Evolutionary conservation across 805 yeast species (phyloP).

Genomic region (Yarrowia bubula): DNA sequence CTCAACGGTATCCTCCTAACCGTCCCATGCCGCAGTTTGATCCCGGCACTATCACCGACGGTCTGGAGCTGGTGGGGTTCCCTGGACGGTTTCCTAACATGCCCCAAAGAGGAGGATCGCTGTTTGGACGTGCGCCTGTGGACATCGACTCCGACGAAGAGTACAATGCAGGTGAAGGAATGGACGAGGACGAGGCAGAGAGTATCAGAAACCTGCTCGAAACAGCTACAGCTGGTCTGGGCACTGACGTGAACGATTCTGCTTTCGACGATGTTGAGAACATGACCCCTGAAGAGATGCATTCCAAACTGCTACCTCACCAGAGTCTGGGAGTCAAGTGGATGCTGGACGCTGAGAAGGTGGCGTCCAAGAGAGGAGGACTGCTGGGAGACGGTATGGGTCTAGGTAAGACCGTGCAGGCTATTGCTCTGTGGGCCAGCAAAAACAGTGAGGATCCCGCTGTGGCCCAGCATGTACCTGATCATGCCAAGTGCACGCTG

Average conservation of each 20-base stretch:
- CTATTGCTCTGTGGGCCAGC: constrained; percentile 58
- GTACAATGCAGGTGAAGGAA: constrained; percentile 2
- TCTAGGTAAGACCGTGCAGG: constrained; percentile 79
- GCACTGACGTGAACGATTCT: neutral
- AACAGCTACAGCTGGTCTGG: constrained; percentile 14
- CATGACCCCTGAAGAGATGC: constrained; percentile 5
- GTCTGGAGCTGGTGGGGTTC: neutral
- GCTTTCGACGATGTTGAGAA: constrained; percentile 11
- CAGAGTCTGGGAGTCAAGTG: constrained; percentile 22
- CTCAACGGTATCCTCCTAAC: too few species aligned
- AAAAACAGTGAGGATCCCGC: constrained; percentile 24
- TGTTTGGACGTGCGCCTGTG: neutral
- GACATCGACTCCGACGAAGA: neutral
- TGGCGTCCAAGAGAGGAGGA: constrained; percentile 46
- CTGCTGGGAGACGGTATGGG: constrained; percentile 83
- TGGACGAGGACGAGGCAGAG: constrained; percentile 15
- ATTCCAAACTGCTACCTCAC: constrained; percentile 9
- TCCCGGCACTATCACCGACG: neutral
- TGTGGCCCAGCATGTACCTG: constrained; percentile 30
- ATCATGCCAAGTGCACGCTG: constrained; percentile 38
- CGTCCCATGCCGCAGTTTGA: neutral
- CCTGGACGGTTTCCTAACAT: neutral
- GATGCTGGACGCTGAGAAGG: constrained; percentile 5
- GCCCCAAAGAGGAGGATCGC: neutral
- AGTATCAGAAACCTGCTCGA: constrained; percentile 11